Evolutionary conservation across 2,329 filamentous ascomycete species (phyloP), one percentile per base, ranked within the genome.

Genomic region (Apiospora marii): DNA sequence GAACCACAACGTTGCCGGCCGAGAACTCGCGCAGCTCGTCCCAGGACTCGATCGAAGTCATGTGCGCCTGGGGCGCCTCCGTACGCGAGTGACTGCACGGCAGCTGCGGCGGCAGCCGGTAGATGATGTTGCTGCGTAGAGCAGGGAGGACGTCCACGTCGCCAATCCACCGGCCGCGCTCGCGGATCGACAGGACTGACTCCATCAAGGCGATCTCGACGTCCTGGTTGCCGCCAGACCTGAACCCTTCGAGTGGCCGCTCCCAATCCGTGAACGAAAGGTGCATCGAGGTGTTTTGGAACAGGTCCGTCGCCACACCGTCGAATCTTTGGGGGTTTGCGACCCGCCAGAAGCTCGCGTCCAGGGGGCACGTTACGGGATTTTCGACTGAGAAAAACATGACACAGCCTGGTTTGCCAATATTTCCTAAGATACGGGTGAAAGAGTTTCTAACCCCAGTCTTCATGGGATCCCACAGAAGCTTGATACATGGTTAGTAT

Each of bases 371-470:
- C 34, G 53, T 46, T 46, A 67, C 69, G 3, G 53, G 61, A 5
- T 64, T 24, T 37, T 30, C 3, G 5, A 68, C 53, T 22, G 67
- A 53, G 12, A 48, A 64, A 7, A 74, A 68, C 22, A 72, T 72
- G 7, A 70, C 53, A 12, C 69, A 71, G 41, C 73, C 73, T 16
- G 73, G 69, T 7, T 34, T 68, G 4, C 73, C 73, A 22, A 67
- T 71, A 48, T 74, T 74, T 58, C 73, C 73, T 22, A 74, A 30
- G 19, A 74, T 67, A 44, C 72, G 67, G n/a, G 61, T 70, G 24
- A 71, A 74, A 14, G 34, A 41, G 27, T 73, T 53, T 13, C 46
- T 34, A 0, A 16, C 34, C 6, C 8, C 48, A 5, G 68, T 48
- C n/a, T 13, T 12, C 49, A 14, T 16, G 12, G 73, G 73, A 48